Evolutionary conservation across 2,329 filamentous ascomycete species (phyloP).

Genomic region (Onygenales sp.): DNA sequence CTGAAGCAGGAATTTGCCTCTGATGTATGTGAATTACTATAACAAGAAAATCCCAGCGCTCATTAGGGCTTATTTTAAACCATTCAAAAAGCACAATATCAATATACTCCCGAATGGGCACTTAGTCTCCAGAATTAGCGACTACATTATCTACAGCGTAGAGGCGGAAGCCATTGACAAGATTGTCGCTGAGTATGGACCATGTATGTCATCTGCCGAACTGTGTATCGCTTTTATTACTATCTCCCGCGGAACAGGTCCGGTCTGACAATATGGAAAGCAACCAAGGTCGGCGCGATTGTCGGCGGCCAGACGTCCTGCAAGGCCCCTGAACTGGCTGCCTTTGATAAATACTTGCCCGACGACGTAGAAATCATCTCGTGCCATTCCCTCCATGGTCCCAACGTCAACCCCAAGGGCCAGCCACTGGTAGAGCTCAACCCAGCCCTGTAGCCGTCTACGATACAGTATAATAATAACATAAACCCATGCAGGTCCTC

Average conservation of each 20-base stretch:
- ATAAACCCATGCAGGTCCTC: slow-evolving; percentile 45
- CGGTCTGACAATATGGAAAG: slow-evolving; percentile 37
- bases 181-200: slow-evolving; percentile 81
- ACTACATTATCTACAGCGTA: slow-evolving; percentile 98
- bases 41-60: neutral
- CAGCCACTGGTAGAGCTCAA: slow-evolving; percentile 67
- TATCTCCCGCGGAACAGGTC: neutral
- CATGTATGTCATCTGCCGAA: slow-evolving; percentile 57
- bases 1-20: slow-evolving; percentile 72
- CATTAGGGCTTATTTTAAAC: slow-evolving; percentile 21
- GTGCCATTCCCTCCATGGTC: slow-evolving; percentile 93
- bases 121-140: slow-evolving; percentile 88
- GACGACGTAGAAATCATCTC: slow-evolving; percentile 85
- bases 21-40: slow-evolving; percentile 58
- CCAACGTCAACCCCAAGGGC: slow-evolving; percentile 74
- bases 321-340: slow-evolving; percentile 90
- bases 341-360: slow-evolving; percentile 84
- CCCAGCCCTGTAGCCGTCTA: slow-evolving; percentile 2
- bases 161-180: slow-evolving; percentile 83
- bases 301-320: slow-evolving; percentile 97
- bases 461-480: slow-evolving; percentile 2
- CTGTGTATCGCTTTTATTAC: slow-evolving; percentile 1
- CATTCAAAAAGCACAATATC: slow-evolving; percentile 61
- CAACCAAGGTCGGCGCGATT: slow-evolving; percentile 88
- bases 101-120: slow-evolving; percentile 90